Percentiles rank a stretch among this genome's conserved stretches.
These are phyloP conservation scores for Alnus rubra DNA, from an alignment of 306 rosid species.

Conservation along the genomic window DNA sequence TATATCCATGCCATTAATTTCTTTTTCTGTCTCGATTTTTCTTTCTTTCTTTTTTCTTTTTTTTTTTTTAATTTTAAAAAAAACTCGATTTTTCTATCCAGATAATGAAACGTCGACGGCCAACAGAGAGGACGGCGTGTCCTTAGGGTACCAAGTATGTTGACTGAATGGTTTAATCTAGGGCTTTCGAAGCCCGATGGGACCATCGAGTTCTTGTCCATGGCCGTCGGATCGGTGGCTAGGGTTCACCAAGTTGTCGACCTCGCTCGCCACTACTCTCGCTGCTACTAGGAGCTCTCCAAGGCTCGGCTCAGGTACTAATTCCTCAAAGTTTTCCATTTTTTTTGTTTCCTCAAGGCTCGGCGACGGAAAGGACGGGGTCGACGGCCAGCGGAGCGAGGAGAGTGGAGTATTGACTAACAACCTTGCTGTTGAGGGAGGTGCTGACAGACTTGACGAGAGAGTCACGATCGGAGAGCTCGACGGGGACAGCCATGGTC, in stretches of 20 bases:
- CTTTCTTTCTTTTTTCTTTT: too few relatives aligned
- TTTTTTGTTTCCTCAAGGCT: constrained; percentile 21
- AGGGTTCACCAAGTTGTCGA: constrained; percentile 35
- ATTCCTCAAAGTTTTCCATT: neutral
- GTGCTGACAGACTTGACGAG: constrained; percentile 83
- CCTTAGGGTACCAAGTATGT: too few relatives aligned
- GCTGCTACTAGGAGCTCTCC: constrained; percentile 66
- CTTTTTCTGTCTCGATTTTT: too few relatives aligned
- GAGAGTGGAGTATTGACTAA: constrained; percentile 83
- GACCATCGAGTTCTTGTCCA: constrained; percentile 18
- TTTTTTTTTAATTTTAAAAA: too few relatives aligned
- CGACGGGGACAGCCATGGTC: constrained; percentile 94
- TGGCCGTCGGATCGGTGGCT: constrained; percentile 29
- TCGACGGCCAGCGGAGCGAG: constrained; percentile 94
- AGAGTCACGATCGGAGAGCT: constrained; percentile 81
- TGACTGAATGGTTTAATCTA: constrained; percentile 12
- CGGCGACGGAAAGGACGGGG: constrained; percentile 74
- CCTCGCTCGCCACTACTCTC: constrained; percentile 61
- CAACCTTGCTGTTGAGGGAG: constrained; percentile 92
- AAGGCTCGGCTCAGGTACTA: neutral
- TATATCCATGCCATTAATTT: too few relatives aligned
- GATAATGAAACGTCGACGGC: too few relatives aligned
- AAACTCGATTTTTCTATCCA: too few relatives aligned
- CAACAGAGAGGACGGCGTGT: too few relatives aligned
- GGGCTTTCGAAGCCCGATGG: constrained; percentile 32